A percentile compares a stretch with the other conserved stretches of the same genome.
Conservation (phyloP, 2,329 filamentous ascomycete species). For the Fusarium sp. region DNA sequence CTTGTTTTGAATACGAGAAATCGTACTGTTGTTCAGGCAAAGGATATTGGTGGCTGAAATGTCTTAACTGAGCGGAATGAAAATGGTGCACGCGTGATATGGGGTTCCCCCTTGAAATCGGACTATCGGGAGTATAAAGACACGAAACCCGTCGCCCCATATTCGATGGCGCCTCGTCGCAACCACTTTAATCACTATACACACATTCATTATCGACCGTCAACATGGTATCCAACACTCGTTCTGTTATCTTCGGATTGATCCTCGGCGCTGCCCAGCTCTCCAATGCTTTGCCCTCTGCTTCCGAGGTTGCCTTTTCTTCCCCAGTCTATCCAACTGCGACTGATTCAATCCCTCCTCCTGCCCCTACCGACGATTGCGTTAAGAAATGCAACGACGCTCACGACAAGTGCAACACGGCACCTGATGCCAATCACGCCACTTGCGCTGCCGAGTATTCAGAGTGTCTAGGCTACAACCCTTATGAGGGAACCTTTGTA, state of each 20-base stretch:
- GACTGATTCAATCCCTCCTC: background rate
- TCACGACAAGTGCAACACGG: background rate
- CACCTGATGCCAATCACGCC: conserved; percentile 17
- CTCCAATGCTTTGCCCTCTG: conserved; percentile 5
- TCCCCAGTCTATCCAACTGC: conserved; percentile 18
- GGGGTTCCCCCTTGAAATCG: no score
- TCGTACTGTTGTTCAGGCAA: no score
- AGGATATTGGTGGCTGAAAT: no score
- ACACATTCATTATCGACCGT: background rate
- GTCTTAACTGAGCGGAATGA: no score
- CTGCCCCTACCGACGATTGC: conserved; percentile 13
- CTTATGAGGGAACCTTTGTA: conserved; percentile 5
- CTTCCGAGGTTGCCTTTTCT: background rate
- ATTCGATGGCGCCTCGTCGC: background rate
- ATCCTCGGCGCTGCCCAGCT: conserved; percentile 20
- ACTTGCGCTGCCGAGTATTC: conserved; percentile 11
- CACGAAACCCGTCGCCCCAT: no score
- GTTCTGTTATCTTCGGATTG: conserved; percentile 21
- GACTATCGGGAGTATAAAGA: no score
- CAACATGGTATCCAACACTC: conserved; percentile 27
- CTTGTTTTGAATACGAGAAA: no score
- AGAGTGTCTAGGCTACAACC: conserved; percentile 9
- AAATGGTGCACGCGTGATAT: no score
- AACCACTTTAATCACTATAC: background rate
- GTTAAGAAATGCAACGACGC: conserved; percentile 11